phyloP scores from a whole-genome alignment of 305 asterid species.

The Fraxinus sp. region DNA sequence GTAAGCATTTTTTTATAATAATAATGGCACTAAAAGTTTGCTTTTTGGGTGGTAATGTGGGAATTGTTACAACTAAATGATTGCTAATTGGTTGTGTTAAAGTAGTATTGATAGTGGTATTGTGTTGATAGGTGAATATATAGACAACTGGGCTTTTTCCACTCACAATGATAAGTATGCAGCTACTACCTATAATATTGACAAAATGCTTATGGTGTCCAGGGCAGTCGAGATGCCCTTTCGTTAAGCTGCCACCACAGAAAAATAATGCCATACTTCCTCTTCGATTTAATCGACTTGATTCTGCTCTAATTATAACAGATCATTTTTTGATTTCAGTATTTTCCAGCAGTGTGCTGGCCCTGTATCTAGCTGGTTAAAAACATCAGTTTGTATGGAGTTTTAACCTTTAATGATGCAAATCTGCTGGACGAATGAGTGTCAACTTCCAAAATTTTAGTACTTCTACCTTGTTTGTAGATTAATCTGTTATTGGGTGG shows the following conservation, averaged over 20 bases:
- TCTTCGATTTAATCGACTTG: background rate
- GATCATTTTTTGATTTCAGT: background rate
- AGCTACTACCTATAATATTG: background rate
- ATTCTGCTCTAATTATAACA: background rate
- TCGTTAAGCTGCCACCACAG: background rate
- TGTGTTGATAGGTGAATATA: background rate
- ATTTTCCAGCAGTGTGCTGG: background rate
- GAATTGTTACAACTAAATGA: background rate
- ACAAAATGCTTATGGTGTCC: background rate
- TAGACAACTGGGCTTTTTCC: background rate
- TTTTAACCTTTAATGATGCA: background rate
- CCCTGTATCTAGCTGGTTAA: background rate
- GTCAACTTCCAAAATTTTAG: background rate
- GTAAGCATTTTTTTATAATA: background rate
- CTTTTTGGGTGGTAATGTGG: background rate
- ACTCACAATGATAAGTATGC: background rate
- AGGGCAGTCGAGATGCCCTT: background rate
- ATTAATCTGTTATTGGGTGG: background rate
- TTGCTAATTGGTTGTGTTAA: background rate
- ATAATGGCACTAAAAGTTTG: background rate
- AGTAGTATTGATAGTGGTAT: background rate
- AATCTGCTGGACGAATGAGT: background rate
- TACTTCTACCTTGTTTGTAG: background rate
- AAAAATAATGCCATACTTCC: background rate
- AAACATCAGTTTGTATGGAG: background rate